phyloP scores from a whole-genome alignment of 106 monocot species.

The Acorus gramineus region DNA sequence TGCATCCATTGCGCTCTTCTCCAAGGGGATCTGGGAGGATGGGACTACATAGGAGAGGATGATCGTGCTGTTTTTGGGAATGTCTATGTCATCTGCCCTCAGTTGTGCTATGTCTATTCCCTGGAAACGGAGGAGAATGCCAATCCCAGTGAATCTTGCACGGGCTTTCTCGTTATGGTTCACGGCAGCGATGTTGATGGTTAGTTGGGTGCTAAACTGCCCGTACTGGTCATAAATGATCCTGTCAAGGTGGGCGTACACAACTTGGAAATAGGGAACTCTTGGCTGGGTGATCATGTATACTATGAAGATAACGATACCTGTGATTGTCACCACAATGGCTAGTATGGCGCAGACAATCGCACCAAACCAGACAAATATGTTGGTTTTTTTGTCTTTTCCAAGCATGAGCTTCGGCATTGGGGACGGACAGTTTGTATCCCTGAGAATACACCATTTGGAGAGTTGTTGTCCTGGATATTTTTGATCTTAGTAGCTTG shows the following conservation, averaged over 20 bases:
- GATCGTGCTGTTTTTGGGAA: conserved; percentile 40
- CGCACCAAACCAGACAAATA: conserved; percentile 41
- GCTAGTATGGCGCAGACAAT: conserved; percentile 54
- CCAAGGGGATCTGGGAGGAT: conserved; percentile 39
- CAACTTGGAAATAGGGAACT: conserved; percentile 42
- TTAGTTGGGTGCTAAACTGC: conserved; percentile 27
- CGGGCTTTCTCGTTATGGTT: conserved; percentile 47
- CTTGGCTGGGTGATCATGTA: conserved; percentile 64
- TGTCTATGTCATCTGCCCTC: conserved; percentile 29
- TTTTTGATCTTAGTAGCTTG: background rate
- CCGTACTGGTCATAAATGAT: conserved; percentile 61
- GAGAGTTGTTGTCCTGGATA: conserved; percentile 1
- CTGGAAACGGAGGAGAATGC: conserved; percentile 35
- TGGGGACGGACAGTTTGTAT: background rate
- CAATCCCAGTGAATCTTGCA: conserved; percentile 32
- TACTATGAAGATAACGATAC: conserved; percentile 37
- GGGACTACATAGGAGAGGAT: conserved; percentile 39
- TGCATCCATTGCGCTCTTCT: conserved; percentile 27
- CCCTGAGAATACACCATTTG: background rate
- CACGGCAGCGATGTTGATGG: conserved; percentile 31
- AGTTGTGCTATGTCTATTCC: conserved; percentile 35
- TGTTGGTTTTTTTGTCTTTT: conserved; percentile 21
- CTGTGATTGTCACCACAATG: conserved; percentile 46
- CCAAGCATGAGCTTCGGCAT: conserved; percentile 6
- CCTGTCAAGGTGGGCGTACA: conserved; percentile 29